These are phyloP conservation scores for Candida namnaoensis DNA, from an alignment of 805 yeast species.

Conservation along the genomic window DNA sequence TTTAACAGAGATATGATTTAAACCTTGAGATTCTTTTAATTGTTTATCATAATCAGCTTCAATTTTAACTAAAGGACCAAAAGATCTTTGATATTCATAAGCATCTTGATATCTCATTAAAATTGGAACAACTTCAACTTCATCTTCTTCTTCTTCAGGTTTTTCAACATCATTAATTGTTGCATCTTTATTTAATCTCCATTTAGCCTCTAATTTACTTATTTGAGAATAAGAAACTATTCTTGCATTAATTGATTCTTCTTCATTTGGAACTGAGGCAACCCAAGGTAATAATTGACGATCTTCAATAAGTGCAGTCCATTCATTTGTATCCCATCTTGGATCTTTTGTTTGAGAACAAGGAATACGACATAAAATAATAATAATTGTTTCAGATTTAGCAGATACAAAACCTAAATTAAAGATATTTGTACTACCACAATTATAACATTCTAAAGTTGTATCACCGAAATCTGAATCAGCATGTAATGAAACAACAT, in stretches of 20 bases:
- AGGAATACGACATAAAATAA: slow-evolving; percentile 79
- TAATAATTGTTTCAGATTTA: slow-evolving; percentile 78
- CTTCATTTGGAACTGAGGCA: slow-evolving; percentile 61
- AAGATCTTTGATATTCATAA: slow-evolving; percentile 74
- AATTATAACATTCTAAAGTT: slow-evolving; percentile 79
- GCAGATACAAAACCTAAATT: slow-evolving; percentile 83
- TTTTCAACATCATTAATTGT: slow-evolving; percentile 59
- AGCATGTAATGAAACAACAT: slow-evolving; percentile 63
- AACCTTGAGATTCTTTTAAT: slow-evolving; percentile 67
- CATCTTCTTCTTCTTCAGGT: slow-evolving; percentile 45
- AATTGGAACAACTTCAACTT: slow-evolving; percentile 59
- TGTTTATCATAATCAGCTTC: slow-evolving; percentile 78
- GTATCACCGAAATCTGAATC: slow-evolving; percentile 85
- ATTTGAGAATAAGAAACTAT: slow-evolving; percentile 59
- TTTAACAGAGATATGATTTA: slow-evolving; percentile 59
- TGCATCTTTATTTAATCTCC: slow-evolving; percentile 69
- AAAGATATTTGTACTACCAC: slow-evolving; percentile 78
- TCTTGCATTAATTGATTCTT: slow-evolving; percentile 46
- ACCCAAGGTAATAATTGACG: slow-evolving; percentile 78
- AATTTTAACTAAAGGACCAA: slow-evolving; percentile 72
- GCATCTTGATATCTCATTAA: slow-evolving; percentile 75
- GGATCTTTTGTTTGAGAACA: slow-evolving; percentile 71
- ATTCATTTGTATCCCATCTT: slow-evolving; percentile 81
- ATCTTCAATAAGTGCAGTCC: slow-evolving; percentile 83
- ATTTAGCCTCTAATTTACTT: slow-evolving; percentile 64